Conservation (phyloP, 805 yeast genomes). For the Brettanomyces anomalus region DNA sequence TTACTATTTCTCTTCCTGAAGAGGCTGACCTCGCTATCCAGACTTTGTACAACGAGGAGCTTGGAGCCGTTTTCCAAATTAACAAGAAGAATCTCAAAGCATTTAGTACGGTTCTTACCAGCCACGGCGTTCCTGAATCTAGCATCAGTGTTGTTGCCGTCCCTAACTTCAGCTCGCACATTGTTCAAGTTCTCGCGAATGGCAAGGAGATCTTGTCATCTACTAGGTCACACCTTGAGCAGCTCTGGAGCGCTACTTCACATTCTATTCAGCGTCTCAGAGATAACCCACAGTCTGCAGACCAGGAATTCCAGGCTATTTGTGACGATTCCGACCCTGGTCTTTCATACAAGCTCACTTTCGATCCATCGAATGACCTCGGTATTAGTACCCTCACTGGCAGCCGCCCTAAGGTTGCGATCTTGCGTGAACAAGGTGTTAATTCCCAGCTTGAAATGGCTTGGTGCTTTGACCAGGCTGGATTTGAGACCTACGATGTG, state of each 20-base stretch:
- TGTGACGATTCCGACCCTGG: constrained; percentile 86
- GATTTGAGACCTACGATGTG: constrained; percentile 88
- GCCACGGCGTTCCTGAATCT: constrained; percentile 47
- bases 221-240: constrained; percentile 66
- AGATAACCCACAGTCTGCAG: constrained; percentile 88
- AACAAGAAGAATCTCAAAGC: constrained; percentile 38
- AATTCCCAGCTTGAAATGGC: constrained; percentile 99
- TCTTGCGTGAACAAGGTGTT: constrained; percentile 96
- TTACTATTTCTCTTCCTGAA: constrained; percentile 40
- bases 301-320: constrained; percentile 72
- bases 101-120: constrained; percentile 47
- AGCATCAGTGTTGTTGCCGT: constrained; percentile 58
- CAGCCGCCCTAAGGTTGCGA: constrained; percentile 79
- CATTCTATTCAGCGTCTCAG: constrained; percentile 84
- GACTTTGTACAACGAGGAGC: constrained; percentile 79
- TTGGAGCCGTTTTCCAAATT: constrained; percentile 95
- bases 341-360: constrained; percentile 70
- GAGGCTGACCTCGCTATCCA: constrained; percentile 28
- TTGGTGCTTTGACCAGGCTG: constrained; percentile 90
- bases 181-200: constrained; percentile 38
- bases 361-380: constrained; percentile 44
- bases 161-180: constrained; percentile 44
- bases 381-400: constrained; percentile 26
- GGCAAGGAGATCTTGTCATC: constrained; percentile 37
- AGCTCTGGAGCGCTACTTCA: constrained; percentile 81